These are phyloP conservation scores for Sphaerulina musiva DNA, from an alignment of 2,329 filamentous ascomycete genomes.

Conservation along the genomic window DNA sequence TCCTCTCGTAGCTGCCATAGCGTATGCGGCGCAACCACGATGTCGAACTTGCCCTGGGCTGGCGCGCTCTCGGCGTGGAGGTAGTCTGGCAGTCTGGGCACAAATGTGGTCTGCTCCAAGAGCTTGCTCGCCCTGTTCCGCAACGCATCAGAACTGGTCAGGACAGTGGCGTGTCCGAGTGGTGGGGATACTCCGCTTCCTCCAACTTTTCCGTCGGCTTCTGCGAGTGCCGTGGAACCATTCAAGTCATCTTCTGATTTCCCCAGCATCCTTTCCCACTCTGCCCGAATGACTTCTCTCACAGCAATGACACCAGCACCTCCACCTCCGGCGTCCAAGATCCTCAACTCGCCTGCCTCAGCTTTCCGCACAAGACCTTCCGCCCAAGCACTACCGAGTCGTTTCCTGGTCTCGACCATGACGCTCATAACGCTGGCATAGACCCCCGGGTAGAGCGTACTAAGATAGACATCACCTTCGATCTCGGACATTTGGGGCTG, in stretches of 20 bases:
- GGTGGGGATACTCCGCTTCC: slow-evolving; percentile 43
- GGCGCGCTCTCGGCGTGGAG: slow-evolving; percentile 52
- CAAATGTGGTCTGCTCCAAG: slow-evolving; percentile 81
- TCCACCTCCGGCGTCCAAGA: slow-evolving; percentile 68
- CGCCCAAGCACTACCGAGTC: slow-evolving; percentile 66
- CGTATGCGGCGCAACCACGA: slow-evolving; percentile 83
- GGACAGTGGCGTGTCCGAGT: slow-evolving; percentile 69
- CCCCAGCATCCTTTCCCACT: slow-evolving; percentile 64
- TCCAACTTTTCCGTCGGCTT: slow-evolving; percentile 33
- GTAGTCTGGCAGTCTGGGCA: slow-evolving; percentile 86
- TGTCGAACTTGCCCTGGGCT: slow-evolving; percentile 60
- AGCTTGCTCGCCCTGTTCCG: slow-evolving; percentile 69
- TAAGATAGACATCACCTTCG: slow-evolving; percentile 66
- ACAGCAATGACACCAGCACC: slow-evolving; percentile 70
- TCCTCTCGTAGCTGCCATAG: slow-evolving; percentile 71
- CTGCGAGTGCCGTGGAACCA: slow-evolving; percentile 25
- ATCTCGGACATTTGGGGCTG: slow-evolving; percentile 65
- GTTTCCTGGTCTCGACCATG: slow-evolving; percentile 66
- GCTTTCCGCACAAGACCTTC: slow-evolving; percentile 53
- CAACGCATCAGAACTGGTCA: slow-evolving; percentile 69
- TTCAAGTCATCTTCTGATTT: slow-evolving; percentile 8
- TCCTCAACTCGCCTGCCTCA: slow-evolving; percentile 51
- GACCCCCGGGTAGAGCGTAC: slow-evolving; percentile 61
- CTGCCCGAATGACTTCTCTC: slow-evolving; percentile 69
- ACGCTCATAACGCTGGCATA: slow-evolving; percentile 63